Percentiles rank a stretch among this genome's conserved stretches.
Conservation (phyloP, 345 rosid genomes). For the Populus tremula region DNA sequence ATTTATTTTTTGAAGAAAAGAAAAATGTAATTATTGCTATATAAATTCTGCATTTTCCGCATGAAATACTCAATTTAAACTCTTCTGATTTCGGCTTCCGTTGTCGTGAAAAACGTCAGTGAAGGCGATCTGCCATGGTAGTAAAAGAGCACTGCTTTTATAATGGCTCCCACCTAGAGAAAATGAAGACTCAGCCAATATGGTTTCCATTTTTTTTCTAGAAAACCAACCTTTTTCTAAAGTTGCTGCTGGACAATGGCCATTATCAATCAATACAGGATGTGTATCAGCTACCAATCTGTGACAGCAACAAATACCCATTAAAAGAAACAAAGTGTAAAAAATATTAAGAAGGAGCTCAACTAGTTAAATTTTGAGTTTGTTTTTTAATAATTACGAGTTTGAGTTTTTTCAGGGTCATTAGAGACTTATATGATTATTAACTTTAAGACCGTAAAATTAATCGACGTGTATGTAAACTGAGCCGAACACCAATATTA, state of each 20-base stretch:
- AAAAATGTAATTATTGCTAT: not conserved
- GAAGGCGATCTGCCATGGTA: not conserved
- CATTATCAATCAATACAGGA: no score
- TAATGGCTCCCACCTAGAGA: not conserved
- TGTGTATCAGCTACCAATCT: no score
- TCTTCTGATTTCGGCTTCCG: not conserved
- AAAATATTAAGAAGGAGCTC: rapidly evolving
- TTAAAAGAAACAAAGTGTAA: no score
- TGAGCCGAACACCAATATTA: no score
- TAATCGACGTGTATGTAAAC: rapidly evolving
- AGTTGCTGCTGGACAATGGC: not conserved
- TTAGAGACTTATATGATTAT: rapidly evolving
- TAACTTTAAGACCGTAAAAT: rapidly evolving
- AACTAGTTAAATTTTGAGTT: rapidly evolving
- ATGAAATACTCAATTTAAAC: not conserved
- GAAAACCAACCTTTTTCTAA: not conserved
- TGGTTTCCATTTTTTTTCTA: not conserved
- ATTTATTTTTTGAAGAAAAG: not conserved
- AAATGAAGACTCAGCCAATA: not conserved
- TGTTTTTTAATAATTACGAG: rapidly evolving
- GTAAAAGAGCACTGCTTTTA: not conserved
- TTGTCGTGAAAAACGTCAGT: not conserved
- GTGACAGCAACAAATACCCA: no score
- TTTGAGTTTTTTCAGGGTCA: rapidly evolving
- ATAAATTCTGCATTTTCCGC: not conserved